Evolutionary conservation across 768 basidiomycete genomes (phyloP).

Genomic region (Suillus ampliporus): DNA sequence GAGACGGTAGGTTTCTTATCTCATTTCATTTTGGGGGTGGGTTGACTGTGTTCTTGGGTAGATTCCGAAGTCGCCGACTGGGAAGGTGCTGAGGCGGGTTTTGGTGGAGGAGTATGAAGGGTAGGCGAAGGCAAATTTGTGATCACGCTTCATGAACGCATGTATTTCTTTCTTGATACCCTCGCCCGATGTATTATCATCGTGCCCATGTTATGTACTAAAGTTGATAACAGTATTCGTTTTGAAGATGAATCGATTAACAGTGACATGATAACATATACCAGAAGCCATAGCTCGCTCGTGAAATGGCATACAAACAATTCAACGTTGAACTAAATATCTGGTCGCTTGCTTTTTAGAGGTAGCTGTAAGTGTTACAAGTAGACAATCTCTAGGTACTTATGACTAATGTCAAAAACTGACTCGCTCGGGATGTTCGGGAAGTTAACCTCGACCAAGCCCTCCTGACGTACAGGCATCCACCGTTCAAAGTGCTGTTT

Average conservation of each 20-base stretch:
- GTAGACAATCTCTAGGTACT: neutral
- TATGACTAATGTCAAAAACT: neutral
- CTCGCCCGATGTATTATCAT: neutral
- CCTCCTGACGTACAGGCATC: too few species aligned
- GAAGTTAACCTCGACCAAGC: too few species aligned
- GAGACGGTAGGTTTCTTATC: conserved; percentile 48
- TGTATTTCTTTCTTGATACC: neutral
- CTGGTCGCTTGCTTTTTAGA: too few species aligned
- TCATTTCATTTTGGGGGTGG: conserved; percentile 2
- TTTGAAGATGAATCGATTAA: neutral
- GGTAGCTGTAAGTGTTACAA: too few species aligned
- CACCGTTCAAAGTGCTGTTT: neutral
- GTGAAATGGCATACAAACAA: too few species aligned
- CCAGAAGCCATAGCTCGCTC: too few species aligned
- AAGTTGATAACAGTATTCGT: neutral
- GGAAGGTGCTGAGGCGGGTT: conserved; percentile 63
- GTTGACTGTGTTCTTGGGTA: conserved; percentile 25
- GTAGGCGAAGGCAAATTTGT: conserved; percentile 23
- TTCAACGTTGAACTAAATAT: too few species aligned
- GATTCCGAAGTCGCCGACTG: conserved; percentile 73
- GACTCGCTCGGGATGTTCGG: neutral
- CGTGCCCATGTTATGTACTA: neutral
- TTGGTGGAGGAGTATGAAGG: conserved; percentile 59
- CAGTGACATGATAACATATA: too few species aligned
- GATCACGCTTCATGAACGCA: neutral